Base-by-base conservation (phyloP, 140 eudicot genomes). In the Senecio squalidus region DNA sequence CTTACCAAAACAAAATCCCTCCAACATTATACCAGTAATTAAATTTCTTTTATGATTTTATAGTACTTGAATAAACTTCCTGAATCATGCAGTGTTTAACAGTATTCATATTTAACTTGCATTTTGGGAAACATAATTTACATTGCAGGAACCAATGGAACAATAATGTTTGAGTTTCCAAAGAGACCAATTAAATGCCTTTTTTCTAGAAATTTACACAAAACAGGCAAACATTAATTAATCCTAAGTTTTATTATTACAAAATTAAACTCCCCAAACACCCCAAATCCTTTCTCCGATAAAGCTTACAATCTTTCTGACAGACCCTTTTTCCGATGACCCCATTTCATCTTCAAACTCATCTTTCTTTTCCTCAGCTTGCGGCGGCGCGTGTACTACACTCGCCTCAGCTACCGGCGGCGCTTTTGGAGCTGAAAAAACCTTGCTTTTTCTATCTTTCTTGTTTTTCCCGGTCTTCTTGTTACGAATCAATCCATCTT, bases 281-380 rank as follows among this genome's bases (percentile, higher is more conserved):
- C 94, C 80, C 96, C 94, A 88, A 63, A 88, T 72, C 69, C 88
- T 78, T 33, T 81, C 89, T 14, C 96, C 94, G 34, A 87, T 55
- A 52, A 84, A 88, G 14, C 77, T 68, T 9, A 84, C 79, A 55
- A 88, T 60, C 74, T 76, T 88, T 69, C 86, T 74, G 20, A 88
- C 94, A 0, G 95, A 72, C 47, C 70, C 80, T 65, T 65, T 78
- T 72, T 66, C 94, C 9, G 82, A 64, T n/a, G 70, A 73, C 66
- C 64, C 80, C 47, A 54, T 58, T 41, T 70, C 85, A 38, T 65
- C 88, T 10, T 72, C 81, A n/a, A 8, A 48, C 3, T 53, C 73
- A 27, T 13, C 9, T 9, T 17, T 64, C 13, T 39, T 66, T n/a
- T 11, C 56, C 49, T 70, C 77, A 30, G 6, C 36, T 56, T 44